A percentile compares a stretch with the other conserved stretches of the same genome.
Evolutionary conservation across 2,329 filamentous ascomycete genomes (phyloP).

Genomic region (Acarospora socialis): DNA sequence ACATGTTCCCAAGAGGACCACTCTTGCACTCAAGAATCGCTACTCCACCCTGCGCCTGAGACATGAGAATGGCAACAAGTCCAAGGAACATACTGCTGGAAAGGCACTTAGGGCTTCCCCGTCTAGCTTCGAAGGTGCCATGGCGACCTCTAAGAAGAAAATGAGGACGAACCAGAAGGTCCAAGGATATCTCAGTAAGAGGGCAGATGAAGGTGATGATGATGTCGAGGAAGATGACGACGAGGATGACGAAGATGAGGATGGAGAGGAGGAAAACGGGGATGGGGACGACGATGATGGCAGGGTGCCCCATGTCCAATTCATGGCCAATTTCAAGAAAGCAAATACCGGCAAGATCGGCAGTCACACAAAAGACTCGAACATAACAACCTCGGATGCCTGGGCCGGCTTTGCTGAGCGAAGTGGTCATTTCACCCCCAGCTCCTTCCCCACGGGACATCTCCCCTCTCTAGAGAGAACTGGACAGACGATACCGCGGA

Average conservation of each 20-base stretch:
- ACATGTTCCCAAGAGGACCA: slow-evolving; percentile 4
- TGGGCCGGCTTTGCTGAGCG: too few relatives aligned
- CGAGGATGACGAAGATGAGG: not conserved
- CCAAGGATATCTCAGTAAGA: not conserved
- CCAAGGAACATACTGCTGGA: not conserved
- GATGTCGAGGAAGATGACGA: not conserved
- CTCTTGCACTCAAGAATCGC: slow-evolving; percentile 7
- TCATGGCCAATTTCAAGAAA: too few relatives aligned
- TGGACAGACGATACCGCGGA: too few relatives aligned
- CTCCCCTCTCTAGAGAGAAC: too few relatives aligned
- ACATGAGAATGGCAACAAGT: not conserved
- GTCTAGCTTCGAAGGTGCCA: not conserved
- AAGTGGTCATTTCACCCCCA: too few relatives aligned
- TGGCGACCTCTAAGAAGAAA: too few relatives aligned
- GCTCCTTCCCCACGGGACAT: too few relatives aligned
- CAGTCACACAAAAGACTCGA: too few relatives aligned
- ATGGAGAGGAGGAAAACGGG: not conserved
- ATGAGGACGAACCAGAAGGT: too few relatives aligned
- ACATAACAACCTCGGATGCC: too few relatives aligned
- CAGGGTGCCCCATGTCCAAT: too few relatives aligned
- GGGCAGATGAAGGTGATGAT: not conserved
- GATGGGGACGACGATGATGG: not conserved
- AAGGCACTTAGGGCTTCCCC: not conserved
- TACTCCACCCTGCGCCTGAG: slow-evolving; percentile 4
- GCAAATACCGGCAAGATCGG: too few relatives aligned